Conservation (phyloP, 805 yeast genomes). For the Jamesozyma spencerorum region DNA sequence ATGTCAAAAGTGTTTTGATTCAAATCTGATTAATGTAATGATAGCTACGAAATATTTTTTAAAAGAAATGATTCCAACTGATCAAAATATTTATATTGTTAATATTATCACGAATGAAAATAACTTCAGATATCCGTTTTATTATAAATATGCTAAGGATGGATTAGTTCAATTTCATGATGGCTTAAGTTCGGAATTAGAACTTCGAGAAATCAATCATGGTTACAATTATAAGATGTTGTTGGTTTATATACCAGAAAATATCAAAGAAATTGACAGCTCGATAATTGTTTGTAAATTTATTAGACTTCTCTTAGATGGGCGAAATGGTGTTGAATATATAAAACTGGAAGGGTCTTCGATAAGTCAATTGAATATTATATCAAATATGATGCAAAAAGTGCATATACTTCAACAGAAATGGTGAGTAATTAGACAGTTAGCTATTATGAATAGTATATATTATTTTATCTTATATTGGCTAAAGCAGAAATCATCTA, state of each 20-base stretch:
- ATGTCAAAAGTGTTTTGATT: constrained; percentile 8
- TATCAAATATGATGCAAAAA: background rate
- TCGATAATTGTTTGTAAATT: no score
- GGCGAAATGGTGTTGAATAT: constrained; percentile 10
- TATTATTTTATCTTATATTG: background rate
- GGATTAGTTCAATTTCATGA: constrained; percentile 23
- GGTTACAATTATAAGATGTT: constrained; percentile 1
- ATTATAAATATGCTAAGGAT: constrained; percentile 13
- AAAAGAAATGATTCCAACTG: constrained; percentile 6
- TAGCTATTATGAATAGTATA: no score
- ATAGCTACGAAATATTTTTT: constrained; percentile 15
- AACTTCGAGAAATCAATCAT: constrained; percentile 1
- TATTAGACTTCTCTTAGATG: constrained; percentile 10
- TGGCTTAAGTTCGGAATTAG: constrained; percentile 16
- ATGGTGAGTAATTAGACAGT: constrained; percentile 1
- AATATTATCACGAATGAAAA: constrained; percentile 9
- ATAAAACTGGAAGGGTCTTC: background rate
- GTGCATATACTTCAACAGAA: background rate
- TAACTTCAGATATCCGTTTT: background rate
- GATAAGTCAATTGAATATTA: background rate
- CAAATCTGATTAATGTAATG: constrained; percentile 19
- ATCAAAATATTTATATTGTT: constrained; percentile 12
- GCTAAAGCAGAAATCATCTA: constrained; percentile 15
- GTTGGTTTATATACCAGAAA: background rate
- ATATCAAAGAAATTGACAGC: constrained; percentile 1